A percentile compares a stretch with the other conserved stretches of the same genome.
Evolutionary conservation across 2,329 filamentous ascomycete genomes (phyloP).

Genomic region (Ilyonectria robusta): DNA sequence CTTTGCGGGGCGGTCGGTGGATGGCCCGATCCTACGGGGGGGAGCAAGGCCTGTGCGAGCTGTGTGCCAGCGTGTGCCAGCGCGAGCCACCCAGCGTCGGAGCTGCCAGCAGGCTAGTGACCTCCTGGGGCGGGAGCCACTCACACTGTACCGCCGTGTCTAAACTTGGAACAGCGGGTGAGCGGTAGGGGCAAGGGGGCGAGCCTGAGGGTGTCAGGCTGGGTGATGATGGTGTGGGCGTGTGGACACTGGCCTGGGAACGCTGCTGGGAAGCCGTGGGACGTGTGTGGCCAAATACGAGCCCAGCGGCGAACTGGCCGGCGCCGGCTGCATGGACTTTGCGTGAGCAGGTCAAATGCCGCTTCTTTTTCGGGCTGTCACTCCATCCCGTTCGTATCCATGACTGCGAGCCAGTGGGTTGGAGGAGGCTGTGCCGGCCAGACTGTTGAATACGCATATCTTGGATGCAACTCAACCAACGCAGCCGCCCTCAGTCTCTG

Average conservation of each 20-base stretch:
- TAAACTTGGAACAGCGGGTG: slow-evolving; percentile 38
- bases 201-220: slow-evolving; percentile 3
- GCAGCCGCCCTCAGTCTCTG: neutral
- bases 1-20: slow-evolving; percentile 29
- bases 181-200: slow-evolving; percentile 27
- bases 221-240: slow-evolving; percentile 9
- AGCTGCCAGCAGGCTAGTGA: slow-evolving; percentile 10
- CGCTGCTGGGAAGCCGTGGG: slow-evolving; percentile 17
- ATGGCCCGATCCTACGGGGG: slow-evolving; percentile 34
- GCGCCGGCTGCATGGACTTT: slow-evolving; percentile 10
- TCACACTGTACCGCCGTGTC: slow-evolving; percentile 33
- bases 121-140: slow-evolving; percentile 18
- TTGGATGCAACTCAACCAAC: neutral
- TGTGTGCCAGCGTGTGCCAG: slow-evolving; percentile 19
- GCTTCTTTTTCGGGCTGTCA: slow-evolving; percentile 7
- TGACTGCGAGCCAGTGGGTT: slow-evolving; percentile 12
- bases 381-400: slow-evolving; percentile 28
- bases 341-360: slow-evolving; percentile 16
- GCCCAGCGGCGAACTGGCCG: slow-evolving; percentile 23
- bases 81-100: slow-evolving; percentile 24
- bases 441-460: neutral
- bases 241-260: slow-evolving; percentile 8
- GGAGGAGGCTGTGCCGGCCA: slow-evolving; percentile 17
- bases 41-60: slow-evolving; percentile 6
- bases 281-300: slow-evolving; percentile 31